phyloP scores from a whole-genome alignment of 2,329 filamentous ascomycete genomes.

The Alternaria triticina region DNA sequence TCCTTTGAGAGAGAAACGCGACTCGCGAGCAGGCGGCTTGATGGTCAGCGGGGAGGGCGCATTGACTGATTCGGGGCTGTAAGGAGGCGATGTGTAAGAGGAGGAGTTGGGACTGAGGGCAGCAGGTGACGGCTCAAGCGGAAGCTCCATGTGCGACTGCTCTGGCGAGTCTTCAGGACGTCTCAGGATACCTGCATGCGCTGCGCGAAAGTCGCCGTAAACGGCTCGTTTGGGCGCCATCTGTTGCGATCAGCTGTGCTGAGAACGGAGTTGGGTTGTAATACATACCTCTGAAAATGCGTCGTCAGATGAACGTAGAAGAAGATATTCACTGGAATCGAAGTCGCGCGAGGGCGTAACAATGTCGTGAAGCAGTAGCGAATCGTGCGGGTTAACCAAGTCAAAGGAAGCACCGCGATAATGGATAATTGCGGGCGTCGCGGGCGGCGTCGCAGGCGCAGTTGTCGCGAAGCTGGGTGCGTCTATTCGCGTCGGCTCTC shows the following conservation, averaged over 20 bases:
- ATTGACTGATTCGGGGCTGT: conserved; percentile 31
- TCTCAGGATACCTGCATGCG: conserved; percentile 38
- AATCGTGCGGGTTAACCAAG: conserved; percentile 48
- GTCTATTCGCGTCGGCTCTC: conserved; percentile 25
- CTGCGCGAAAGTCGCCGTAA: conserved; percentile 39
- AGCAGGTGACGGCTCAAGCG: conserved; percentile 33
- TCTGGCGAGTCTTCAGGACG: conserved; percentile 23
- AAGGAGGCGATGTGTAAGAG: conserved; percentile 32
- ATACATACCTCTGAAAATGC: conserved; percentile 30
- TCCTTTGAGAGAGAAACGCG: conserved; percentile 41
- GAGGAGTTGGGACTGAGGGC: conserved; percentile 37
- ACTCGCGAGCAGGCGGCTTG: conserved; percentile 26
- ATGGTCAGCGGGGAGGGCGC: conserved; percentile 27
- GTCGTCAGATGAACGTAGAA: conserved; percentile 33
- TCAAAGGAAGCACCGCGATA: conserved; percentile 50
- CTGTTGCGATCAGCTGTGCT: conserved; percentile 16
- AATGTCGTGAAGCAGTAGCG: conserved; percentile 44
- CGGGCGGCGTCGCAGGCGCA: conserved; percentile 43
- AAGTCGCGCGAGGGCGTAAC: conserved; percentile 46
- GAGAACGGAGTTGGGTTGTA: not conserved
- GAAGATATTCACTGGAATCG: conserved; percentile 43
- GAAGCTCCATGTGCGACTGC: conserved; percentile 21
- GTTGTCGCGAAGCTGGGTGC: conserved; percentile 32
- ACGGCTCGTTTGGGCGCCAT: conserved; percentile 41
- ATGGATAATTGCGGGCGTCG: conserved; percentile 47